Conservation (phyloP, 2,329 filamentous ascomycete genomes). For the Neofusicoccum sp. region DNA sequence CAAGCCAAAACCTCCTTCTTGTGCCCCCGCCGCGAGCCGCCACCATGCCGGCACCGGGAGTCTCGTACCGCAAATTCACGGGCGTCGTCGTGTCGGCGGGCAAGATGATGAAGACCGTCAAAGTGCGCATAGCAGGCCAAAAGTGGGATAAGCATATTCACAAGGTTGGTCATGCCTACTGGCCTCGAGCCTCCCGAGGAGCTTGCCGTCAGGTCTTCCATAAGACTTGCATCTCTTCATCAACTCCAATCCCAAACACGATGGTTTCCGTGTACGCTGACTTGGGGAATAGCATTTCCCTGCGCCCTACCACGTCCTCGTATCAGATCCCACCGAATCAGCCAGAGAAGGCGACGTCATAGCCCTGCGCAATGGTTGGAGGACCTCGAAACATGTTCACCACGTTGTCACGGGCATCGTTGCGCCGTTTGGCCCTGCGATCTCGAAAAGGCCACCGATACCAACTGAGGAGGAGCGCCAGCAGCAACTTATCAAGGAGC, state of each 20-base stretch:
- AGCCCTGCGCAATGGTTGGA: constrained; percentile 67
- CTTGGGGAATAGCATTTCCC: constrained; percentile 62
- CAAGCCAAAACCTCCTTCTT: background rate
- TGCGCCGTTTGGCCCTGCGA: constrained; percentile 67
- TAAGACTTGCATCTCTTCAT: too few relatives aligned
- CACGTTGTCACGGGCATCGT: constrained; percentile 77
- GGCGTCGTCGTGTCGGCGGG: constrained; percentile 79
- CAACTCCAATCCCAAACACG: background rate
- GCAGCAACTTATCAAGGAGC: constrained; percentile 57
- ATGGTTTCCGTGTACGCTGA: background rate
- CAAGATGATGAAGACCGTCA: constrained; percentile 77
- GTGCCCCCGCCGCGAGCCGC: background rate
- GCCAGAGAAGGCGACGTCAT: constrained; percentile 76
- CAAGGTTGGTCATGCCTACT: constrained; percentile 58
- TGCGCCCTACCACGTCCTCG: constrained; percentile 65
- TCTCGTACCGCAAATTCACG: constrained; percentile 32
- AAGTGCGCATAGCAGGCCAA: constrained; percentile 71
- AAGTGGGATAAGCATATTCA: constrained; percentile 73
- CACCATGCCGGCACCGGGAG: constrained; percentile 14
- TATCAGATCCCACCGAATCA: constrained; percentile 77
- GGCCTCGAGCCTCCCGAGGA: too few relatives aligned
- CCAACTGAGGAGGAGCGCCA: constrained; percentile 66
- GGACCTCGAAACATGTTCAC: constrained; percentile 66
- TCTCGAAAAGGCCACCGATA: constrained; percentile 66
- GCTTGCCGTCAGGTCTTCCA: too few relatives aligned